phyloP scores from a whole-genome alignment of 768 basidiomycete genomes.

The Symmetrospora coprosmae region DNA sequence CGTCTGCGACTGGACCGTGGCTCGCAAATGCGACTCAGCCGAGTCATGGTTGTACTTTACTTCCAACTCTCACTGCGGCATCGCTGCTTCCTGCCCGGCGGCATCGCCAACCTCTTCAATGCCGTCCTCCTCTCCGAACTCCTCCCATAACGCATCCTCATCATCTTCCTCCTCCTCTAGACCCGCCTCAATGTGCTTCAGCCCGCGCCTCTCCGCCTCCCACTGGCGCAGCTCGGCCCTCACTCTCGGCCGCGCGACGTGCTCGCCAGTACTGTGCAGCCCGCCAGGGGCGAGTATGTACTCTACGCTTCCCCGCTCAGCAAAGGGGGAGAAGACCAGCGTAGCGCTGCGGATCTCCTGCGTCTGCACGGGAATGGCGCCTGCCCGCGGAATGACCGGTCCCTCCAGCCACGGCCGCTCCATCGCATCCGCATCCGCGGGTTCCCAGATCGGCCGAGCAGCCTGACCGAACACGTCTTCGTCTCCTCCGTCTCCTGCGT shows the following conservation, averaged over 20 bases:
- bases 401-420: too few species aligned
- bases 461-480: neutral
- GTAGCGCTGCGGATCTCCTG: constrained; percentile 7
- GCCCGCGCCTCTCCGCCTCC: neutral
- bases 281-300: constrained; percentile 8
- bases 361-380: too few species aligned
- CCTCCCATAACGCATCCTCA: constrained; percentile 1
- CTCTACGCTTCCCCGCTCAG: neutral
- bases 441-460: too few species aligned
- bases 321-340: constrained; percentile 11
- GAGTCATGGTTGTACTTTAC: too few species aligned
- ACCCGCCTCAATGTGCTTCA: neutral
- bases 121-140: constrained; percentile 21
- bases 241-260: neutral
- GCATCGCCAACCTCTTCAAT: constrained; percentile 27
- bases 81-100: neutral
- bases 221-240: neutral
- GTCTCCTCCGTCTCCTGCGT: constrained; percentile 10
- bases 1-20: too few species aligned
- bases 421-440: too few species aligned
- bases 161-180: neutral
- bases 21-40: too few species aligned
- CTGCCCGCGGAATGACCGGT: too few species aligned
- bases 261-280: neutral
- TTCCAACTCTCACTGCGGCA: neutral